phyloP scores from a whole-genome alignment of 805 yeast genomes.

The Sporopachydermia quercuum region DNA sequence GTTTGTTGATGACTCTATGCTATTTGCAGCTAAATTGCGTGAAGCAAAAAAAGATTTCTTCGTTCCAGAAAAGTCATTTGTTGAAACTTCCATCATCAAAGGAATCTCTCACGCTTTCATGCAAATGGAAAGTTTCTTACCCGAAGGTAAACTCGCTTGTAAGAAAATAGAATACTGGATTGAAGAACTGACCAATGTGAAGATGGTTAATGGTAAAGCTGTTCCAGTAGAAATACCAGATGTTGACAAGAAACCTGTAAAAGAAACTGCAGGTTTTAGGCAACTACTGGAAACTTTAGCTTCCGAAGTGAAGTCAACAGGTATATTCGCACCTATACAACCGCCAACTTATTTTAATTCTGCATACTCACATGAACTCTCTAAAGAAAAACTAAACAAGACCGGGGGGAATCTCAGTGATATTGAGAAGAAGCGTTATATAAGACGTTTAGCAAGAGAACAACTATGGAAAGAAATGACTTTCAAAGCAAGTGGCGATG shows the following conservation, averaged over 20 bases:
- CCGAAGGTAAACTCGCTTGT: conserved; percentile 11
- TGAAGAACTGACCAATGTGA: conserved; percentile 4
- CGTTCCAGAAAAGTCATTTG: conserved; percentile 8
- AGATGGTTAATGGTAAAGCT: neutral
- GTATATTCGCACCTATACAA: neutral
- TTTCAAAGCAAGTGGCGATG: conserved; percentile 1
- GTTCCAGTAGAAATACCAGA: neutral
- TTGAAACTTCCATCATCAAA: conserved; percentile 13
- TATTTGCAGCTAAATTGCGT: conserved; percentile 15
- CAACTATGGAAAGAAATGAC: conserved; percentile 2
- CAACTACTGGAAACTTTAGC: neutral
- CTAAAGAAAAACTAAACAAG: neutral
- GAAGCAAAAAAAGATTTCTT: conserved; percentile 12
- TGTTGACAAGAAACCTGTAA: conserved; percentile 1
- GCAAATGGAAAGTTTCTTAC: conserved; percentile 13
- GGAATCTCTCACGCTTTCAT: conserved; percentile 17
- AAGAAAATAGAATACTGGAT: conserved; percentile 14
- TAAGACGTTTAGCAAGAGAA: neutral
- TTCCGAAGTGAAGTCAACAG: neutral
- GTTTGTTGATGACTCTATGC: conserved; percentile 16
- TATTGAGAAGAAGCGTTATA: neutral
- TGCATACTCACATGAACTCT: neutral
- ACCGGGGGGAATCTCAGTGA: neutral
- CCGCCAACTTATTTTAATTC: neutral
- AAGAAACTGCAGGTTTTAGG: neutral